Base-by-base conservation (phyloP, 148 eudicot genomes). In the Linanthus parryae region DNA sequence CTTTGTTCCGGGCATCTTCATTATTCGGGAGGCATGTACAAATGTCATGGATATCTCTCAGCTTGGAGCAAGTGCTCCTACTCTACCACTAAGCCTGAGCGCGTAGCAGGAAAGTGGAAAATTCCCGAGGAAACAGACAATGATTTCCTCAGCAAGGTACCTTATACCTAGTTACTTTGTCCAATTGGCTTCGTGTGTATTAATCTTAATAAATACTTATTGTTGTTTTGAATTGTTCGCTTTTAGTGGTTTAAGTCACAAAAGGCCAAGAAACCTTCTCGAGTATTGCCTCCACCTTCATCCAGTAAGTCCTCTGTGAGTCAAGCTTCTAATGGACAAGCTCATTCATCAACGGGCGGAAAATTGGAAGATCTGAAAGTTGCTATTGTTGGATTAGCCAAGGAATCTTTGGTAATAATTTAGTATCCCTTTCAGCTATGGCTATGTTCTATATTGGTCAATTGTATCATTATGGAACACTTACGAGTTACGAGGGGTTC, bases 41-140 rank as follows among this genome's bases (percentile, higher is more conserved):
- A 66, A 48, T 92, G 99, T 67, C 73, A 58, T 67, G 96, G 94
- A 33, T 92, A 49, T 70, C 66, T 79, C 33, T 79, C 99, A 28
- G 99, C 76, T 62, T 92, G 99, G 99, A 84, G 78, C 73, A 92
- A 84, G 74, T 92, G 96, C 65, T 73, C 94, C 4, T 87, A 77
- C 71, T 67, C 88, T 23, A 81, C 74, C 45, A 29, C 83, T 64
- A 78, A 82, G 39, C 90, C 96, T 61, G 78, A 73, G 26, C 85
- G 94, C 41, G 67, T 73, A n/a, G 77, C 77, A 63, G 88, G 90
- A 57, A 92, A 84, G 73, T 92, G 99, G 94, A 78, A 84, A 62
- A 75, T 92, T 52, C 85, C 91, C 21, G 96, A 69, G 59, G 87
- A 68, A 35, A 62, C 90, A n/a, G 75, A 70, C 34, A 91, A 91